Evolutionary conservation across 805 yeast genomes (phyloP).

Genomic region (Ogataea minuta): DNA sequence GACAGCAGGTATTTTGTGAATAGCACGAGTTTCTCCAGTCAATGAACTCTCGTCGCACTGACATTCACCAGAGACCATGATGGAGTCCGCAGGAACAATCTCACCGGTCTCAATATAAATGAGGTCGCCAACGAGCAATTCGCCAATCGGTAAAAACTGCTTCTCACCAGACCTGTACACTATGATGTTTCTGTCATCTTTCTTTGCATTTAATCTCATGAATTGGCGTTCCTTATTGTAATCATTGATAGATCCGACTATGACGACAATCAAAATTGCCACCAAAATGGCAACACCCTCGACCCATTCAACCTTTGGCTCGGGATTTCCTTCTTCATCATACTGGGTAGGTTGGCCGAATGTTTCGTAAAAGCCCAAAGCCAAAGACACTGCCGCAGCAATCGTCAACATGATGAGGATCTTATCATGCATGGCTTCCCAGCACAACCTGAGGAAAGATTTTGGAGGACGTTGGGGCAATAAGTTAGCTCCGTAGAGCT

Average conservation of each 20-base stretch:
- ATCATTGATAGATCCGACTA: constrained; percentile 95
- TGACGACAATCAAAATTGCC: constrained; percentile 85
- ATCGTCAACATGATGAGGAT: constrained; percentile 77
- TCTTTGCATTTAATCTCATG: constrained; percentile 80
- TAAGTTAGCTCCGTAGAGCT: constrained; percentile 64
- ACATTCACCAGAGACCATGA: constrained; percentile 69
- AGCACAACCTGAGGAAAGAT: constrained; percentile 64
- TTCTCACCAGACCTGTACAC: constrained; percentile 75
- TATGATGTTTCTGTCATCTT: constrained; percentile 76
- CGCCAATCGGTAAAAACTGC: constrained; percentile 64
- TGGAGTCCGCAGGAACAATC: constrained; percentile 83
- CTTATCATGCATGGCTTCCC: constrained; percentile 87
- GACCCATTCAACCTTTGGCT: constrained; percentile 94
- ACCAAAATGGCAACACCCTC: constrained; percentile 97
- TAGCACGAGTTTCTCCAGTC: constrained; percentile 90
- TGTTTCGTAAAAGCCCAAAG: constrained; percentile 88
- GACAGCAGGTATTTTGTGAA: constrained; percentile 62
- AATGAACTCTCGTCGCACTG: constrained; percentile 91
- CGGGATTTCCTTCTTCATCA: constrained; percentile 72
- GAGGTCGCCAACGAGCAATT: constrained; percentile 84
- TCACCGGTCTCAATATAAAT: constrained; percentile 89
- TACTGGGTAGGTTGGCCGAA: constrained; percentile 77
- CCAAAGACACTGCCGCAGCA: constrained; percentile 87
- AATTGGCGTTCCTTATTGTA: constrained; percentile 95
- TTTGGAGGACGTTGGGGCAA: constrained; percentile 74